These are phyloP conservation scores for Emmonsiellopsis sp. DNA, from an alignment of 2,329 filamentous ascomycete genomes.

Conservation along the genomic window DNA sequence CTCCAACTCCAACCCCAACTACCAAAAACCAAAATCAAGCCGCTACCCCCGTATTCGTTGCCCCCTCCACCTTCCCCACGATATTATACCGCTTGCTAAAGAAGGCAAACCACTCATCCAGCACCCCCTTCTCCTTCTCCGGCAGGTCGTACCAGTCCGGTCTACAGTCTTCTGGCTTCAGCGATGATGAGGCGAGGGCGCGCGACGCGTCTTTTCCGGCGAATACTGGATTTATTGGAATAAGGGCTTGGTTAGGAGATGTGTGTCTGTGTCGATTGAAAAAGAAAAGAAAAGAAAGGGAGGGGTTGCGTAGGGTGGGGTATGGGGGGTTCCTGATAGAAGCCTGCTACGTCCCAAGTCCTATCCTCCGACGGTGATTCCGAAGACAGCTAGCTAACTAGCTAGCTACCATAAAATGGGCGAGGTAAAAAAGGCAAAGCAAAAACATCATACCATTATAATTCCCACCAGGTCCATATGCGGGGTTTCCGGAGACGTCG, in stretches of 20 bases:
- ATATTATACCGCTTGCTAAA: constrained; percentile 97
- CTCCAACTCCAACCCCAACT: too few species aligned
- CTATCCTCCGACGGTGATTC: too few species aligned
- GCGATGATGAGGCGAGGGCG: constrained; percentile 75
- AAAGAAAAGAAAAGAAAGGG: too few species aligned
- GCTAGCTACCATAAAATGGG: too few species aligned
- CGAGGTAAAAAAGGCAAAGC: background rate
- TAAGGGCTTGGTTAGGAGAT: background rate
- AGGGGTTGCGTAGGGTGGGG: too few species aligned
- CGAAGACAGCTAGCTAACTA: too few species aligned
- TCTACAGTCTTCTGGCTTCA: constrained; percentile 72
- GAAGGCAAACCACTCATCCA: constrained; percentile 91
- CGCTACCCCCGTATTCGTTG: constrained; percentile 19
- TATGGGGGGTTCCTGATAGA: too few species aligned
- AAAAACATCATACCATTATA: constrained; percentile 63
- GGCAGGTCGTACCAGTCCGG: constrained; percentile 74
- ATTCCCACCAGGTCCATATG: constrained; percentile 70
- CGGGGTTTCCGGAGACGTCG: constrained; percentile 82
- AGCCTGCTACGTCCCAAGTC: too few species aligned
- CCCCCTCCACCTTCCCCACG: constrained; percentile 36
- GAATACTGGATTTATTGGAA: constrained; percentile 56
- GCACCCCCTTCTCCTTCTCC: constrained; percentile 73
- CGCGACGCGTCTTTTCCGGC: constrained; percentile 93
- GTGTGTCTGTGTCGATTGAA: too few species aligned
- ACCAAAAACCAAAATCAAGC: constrained; percentile 8